Evolutionary conservation across 345 rosid genomes (phyloP), one percentile per base, ranked within the genome.

Genomic region (Sisymbrium irio): DNA sequence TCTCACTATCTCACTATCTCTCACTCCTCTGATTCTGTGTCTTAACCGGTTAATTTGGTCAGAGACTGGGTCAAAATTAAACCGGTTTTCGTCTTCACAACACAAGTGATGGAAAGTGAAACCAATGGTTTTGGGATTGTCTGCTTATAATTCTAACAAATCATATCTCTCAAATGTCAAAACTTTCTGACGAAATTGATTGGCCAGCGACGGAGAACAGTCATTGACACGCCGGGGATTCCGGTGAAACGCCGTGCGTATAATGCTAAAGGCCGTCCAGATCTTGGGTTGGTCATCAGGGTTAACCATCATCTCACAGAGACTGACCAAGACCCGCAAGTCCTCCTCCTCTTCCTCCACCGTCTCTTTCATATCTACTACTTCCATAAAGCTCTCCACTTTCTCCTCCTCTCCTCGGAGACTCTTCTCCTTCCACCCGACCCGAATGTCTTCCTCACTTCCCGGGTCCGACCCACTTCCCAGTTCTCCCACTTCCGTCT

Each of bases 251-350:
- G 3, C 15, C 19, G 60, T 41, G 47, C 55, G 51, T 66, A 80
- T 44, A 78, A 84, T 93, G 97, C 95, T 88, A 20, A 93, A 85
- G 73, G 87, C 92, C 15, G 82, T 90, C 5, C 96, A 90, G 66
- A 78, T 77, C 73, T 75, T 87, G 79, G 82, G 89, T 67, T 84
- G 82, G 59, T 83, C 87, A 20, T 76, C 86, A 18, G 88, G 86
- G 51, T 78, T 78, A 40, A 72, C 72, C 50, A 65, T 87, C 61
- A 41, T 87, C 61, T 83, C 88, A 36, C 85, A 71, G 62, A 70
- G 83, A 67, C 82, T 87, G 78, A 87, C 82, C 64, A 78, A 82
- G 69, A 84, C 86, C 45, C 76, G 72, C 51, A 71, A 74, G 61
- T 28, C 84, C 60, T 44, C 84, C 60, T 44, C 84, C 60, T 44